These are phyloP conservation scores for Eleusine indica DNA, from an alignment of 176 grass and related monocot species.

Conservation along the genomic window DNA sequence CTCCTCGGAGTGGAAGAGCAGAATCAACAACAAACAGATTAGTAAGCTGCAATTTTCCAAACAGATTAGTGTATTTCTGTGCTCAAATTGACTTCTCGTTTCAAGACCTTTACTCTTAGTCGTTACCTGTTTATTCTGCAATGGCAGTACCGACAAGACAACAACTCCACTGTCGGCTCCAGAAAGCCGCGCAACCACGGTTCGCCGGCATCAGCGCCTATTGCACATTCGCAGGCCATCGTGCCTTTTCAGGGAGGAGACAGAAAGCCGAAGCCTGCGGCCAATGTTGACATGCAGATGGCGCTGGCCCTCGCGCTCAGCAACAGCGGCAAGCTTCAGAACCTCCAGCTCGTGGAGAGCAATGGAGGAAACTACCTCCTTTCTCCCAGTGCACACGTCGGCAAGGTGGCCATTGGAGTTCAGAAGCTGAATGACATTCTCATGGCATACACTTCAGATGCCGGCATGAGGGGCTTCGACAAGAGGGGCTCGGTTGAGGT, in stretches of 20 bases:
- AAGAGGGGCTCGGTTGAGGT: constrained; percentile 48
- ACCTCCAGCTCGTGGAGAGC: constrained; percentile 61
- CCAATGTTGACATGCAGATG: constrained; percentile 65
- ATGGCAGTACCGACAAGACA: constrained; percentile 31
- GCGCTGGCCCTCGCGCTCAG: constrained; percentile 87
- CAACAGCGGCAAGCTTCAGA: constrained; percentile 85
- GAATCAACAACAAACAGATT: constrained; percentile 34
- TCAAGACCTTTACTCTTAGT: background rate
- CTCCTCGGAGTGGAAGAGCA: constrained; percentile 35
- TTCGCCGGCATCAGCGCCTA: background rate
- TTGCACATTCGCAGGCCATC: constrained; percentile 45
- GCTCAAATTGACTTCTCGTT: background rate
- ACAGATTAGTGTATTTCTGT: background rate
- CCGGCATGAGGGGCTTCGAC: background rate
- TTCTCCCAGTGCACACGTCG: constrained; percentile 42
- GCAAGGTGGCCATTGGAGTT: constrained; percentile 61
- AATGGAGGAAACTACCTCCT: constrained; percentile 43
- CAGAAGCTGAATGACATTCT: constrained; percentile 82
- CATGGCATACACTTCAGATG: constrained; percentile 44
- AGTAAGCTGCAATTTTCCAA: constrained; percentile 27
- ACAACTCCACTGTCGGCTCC: constrained; percentile 29
- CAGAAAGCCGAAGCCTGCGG: constrained; percentile 20
- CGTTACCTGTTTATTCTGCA: background rate
- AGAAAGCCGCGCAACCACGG: constrained; percentile 41
- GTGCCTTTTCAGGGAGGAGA: constrained; percentile 60